Base-by-base conservation (phyloP, 208 protist genomes). In the Spongospora subterranea region DNA sequence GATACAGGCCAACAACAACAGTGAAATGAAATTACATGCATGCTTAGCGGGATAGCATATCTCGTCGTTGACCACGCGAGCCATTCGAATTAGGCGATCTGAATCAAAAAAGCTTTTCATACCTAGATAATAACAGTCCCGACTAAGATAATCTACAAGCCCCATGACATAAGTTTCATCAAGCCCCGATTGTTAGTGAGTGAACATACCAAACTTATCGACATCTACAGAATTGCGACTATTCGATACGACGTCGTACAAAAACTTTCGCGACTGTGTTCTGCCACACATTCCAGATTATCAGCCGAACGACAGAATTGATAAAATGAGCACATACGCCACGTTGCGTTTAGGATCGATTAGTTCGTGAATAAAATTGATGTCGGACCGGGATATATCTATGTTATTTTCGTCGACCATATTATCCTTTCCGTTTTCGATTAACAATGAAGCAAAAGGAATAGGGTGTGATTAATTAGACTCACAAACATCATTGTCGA, bases 201-300 rank as follows among this genome's bases (percentile, higher is more conserved):
- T 20, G 71, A 60, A 29, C 71, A 20, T 39, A 82, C 71, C 71
- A n/a, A 82, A 82, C n/a, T 82, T 82, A 43, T 82, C 71, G 17
- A 82, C 71, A 43, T 82, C 71, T 6, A 82, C 11, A n/a, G 71
- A 82, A 43, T 82, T 82, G 6, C 40, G n/a, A 43, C 17, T 82
- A n/a, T 82, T 82, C n/a, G 71, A 82, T 45, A 82, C n/a, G n/a
- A 82, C 40, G n/a, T 82, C 71, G n/a, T 82, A 82, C 17, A 82
- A n/a, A 43, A 82, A 82, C 17, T 35, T 6, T 35, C 35, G 6
- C 6, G 71, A 45, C 71, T n/a, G 17, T 20, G 71, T 82, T 35
- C 71, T 82, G 35, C 6, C 11, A 35, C n/a, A 43, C 71, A 82
- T n/a, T n/a, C n/a, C n/a, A n/a, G n/a, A 43, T 6, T 82, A 82